A percentile compares a stretch with the other conserved stretches of the same genome.
Evolutionary conservation across 208 protist species (phyloP).

Genomic region (Wallacemonas sp.): DNA sequence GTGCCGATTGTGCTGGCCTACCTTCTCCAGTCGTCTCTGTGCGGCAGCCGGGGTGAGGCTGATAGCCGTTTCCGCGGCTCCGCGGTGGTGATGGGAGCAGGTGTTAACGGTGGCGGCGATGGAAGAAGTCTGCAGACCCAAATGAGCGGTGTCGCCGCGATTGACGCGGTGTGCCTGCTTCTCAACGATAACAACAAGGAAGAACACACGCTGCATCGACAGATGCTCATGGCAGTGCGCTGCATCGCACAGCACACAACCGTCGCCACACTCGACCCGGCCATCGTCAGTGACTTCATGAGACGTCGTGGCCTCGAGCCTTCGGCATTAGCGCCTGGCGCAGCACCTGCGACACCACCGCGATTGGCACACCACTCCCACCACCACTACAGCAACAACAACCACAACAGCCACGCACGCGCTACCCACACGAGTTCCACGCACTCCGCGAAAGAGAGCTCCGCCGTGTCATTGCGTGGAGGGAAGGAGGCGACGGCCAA

Average conservation of each 20-base stretch:
- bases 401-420: too few relatives aligned
- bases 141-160: background rate
- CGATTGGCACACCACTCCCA: background rate
- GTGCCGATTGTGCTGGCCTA: slow-evolving; percentile 1
- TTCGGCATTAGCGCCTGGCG: too few relatives aligned
- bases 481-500: too few relatives aligned
- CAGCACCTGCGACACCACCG: slow-evolving; percentile 2
- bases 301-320: slow-evolving; percentile 7
- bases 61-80: slow-evolving; percentile 8
- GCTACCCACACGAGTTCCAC: too few relatives aligned
- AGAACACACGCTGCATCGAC: slow-evolving; percentile 26
- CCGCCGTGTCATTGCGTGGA: too few relatives aligned
- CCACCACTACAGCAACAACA: too few relatives aligned
- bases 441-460: too few relatives aligned
- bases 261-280: slow-evolving; percentile 1
- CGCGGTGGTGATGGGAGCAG: background rate
- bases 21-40: slow-evolving; percentile 1
- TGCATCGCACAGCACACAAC: slow-evolving; percentile 19
- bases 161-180: slow-evolving; percentile 22
- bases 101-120: background rate
- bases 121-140: slow-evolving; percentile 8
- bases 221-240: slow-evolving; percentile 28
- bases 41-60: background rate
- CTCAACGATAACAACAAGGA: slow-evolving; percentile 24
- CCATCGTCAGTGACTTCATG: slow-evolving; percentile 12